These are phyloP conservation scores for Plantago coronopus DNA, from an alignment of 305 asterid genomes.

Conservation along the genomic window DNA sequence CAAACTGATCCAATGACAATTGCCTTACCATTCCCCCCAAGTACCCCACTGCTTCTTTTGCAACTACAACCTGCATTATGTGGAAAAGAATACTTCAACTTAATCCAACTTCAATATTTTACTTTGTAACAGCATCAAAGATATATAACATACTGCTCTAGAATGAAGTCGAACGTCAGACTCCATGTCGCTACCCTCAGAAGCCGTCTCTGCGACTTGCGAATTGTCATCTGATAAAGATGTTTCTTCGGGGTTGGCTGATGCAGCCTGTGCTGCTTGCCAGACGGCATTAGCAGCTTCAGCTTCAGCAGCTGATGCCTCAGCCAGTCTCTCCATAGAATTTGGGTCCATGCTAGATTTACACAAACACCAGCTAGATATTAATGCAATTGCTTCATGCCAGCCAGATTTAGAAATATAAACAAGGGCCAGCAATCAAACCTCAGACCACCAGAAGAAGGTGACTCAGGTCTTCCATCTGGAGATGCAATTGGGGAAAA, in stretches of 20 bases:
- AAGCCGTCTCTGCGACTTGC: constrained; percentile 60
- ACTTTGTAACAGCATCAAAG: constrained; percentile 8
- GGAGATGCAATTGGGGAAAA: constrained; percentile 35
- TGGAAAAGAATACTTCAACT: constrained; percentile 23
- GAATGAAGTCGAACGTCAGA: constrained; percentile 92
- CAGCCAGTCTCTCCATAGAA: constrained; percentile 82
- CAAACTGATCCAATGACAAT: constrained; percentile 96
- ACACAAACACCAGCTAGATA: constrained; percentile 14
- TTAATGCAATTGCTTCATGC: constrained; percentile 11
- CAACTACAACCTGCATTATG: constrained; percentile 86
- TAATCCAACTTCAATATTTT: constrained; percentile 12
- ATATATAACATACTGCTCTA: constrained; percentile 72
- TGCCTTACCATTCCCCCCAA: constrained; percentile 99
- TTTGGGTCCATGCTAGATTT: constrained; percentile 59
- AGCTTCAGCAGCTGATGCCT: constrained; percentile 99
- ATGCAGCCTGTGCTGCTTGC: constrained; percentile 82
- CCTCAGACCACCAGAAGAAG: constrained; percentile 50
- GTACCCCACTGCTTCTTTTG: constrained; percentile 90
- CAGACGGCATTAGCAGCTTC: constrained; percentile 94
- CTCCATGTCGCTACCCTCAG: constrained; percentile 80
- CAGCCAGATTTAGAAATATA: constrained; percentile 20
- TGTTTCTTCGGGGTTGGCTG: constrained; percentile 66
- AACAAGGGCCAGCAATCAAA: constrained; percentile 25
- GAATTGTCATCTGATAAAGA: constrained; percentile 66
- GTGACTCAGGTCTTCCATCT: constrained; percentile 56